phyloP scores from a whole-genome alignment of 768 basidiomycete species.

The Chlorophyllum brunneum region DNA sequence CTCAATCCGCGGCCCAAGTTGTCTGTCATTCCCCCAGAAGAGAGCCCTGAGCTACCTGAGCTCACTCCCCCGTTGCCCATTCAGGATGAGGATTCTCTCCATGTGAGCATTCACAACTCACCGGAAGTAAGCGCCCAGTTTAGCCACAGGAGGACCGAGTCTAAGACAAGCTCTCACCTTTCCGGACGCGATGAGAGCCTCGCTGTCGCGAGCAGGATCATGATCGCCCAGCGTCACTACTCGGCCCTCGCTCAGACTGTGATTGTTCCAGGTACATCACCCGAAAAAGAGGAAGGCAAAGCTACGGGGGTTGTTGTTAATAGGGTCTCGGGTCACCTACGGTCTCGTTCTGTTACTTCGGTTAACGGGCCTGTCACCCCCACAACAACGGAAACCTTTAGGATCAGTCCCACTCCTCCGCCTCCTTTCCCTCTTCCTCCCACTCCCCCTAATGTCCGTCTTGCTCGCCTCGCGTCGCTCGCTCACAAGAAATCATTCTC shows the following conservation, averaged over 20 bases:
- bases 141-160: constrained; percentile 46
- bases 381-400: constrained; percentile 31
- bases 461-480: constrained; percentile 51
- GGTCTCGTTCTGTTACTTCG: constrained; percentile 58
- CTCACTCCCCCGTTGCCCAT: constrained; percentile 60
- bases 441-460: constrained; percentile 65
- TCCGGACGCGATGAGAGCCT: constrained; percentile 49
- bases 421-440: constrained; percentile 70
- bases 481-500: constrained; percentile 62
- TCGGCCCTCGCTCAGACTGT: constrained; percentile 67
- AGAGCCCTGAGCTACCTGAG: constrained; percentile 39
- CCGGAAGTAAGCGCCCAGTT: constrained; percentile 57
- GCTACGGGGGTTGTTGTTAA: constrained; percentile 33
- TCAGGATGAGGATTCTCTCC: constrained; percentile 45
- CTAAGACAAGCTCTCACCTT: constrained; percentile 52
- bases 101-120: constrained; percentile 41
- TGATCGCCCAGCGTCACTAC: constrained; percentile 73
- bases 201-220: constrained; percentile 52
- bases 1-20: constrained; percentile 62
- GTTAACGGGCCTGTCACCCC: constrained; percentile 37
- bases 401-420: constrained; percentile 43
- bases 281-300: constrained; percentile 31
- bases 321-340: constrained; percentile 44
- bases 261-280: constrained; percentile 43
- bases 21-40: constrained; percentile 58